A percentile compares a stretch with the other conserved stretches of the same genome.
Evolutionary conservation across 2,329 filamentous ascomycete genomes (phyloP).

Genomic region (Colletotrichum liriopes): DNA sequence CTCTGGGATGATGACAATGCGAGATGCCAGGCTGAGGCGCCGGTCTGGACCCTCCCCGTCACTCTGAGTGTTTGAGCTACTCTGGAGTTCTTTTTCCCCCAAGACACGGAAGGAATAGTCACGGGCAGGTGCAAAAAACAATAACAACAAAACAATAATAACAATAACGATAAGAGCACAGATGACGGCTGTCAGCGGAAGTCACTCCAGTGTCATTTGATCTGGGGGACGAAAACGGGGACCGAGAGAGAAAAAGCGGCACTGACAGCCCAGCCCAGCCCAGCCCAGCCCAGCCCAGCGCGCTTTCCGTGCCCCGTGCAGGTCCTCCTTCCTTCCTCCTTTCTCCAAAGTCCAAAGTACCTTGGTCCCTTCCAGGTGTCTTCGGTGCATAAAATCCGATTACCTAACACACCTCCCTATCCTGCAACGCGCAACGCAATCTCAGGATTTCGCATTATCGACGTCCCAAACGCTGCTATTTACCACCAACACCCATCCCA

Average conservation of each 20-base stretch:
- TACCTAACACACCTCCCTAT: constrained; percentile 24
- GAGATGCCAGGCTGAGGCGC: constrained; percentile 1
- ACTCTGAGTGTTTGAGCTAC: background rate
- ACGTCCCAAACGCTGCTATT: constrained; percentile 24
- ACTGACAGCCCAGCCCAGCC: background rate
- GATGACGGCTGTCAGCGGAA: background rate
- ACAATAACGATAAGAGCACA: background rate
- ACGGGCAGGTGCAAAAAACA: background rate
- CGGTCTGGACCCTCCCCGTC: background rate
- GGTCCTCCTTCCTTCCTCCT: background rate
- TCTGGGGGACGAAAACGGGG: background rate
- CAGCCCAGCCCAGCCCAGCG: background rate
- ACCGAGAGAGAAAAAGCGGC: background rate
- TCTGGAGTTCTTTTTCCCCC: background rate
- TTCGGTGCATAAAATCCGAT: constrained; percentile 19
- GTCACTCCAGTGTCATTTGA: background rate
- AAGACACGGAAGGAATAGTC: background rate
- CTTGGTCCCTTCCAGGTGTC: background rate
- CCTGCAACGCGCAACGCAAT: constrained; percentile 18
- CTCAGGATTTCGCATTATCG: constrained; percentile 21
- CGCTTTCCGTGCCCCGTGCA: background rate
- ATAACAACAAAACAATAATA: background rate
- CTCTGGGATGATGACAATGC: background rate
- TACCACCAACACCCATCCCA: background rate
- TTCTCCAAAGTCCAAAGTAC: background rate